Conservation (phyloP, 2,329 filamentous ascomycete genomes). For the Delphinella strobiligena region DNA sequence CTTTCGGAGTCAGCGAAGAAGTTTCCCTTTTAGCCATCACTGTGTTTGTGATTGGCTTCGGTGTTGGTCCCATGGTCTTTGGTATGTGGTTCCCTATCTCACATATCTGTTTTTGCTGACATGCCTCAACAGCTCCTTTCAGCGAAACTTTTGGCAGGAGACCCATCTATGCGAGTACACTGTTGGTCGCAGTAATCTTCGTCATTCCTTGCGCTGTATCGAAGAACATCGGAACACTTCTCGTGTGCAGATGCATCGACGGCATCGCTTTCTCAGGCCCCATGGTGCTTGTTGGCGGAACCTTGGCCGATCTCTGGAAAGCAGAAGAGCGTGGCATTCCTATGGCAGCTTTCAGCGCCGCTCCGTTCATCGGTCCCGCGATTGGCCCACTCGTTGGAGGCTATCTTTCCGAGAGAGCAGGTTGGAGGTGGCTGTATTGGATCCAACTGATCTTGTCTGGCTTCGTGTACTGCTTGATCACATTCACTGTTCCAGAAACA, state of each 20-base stretch:
- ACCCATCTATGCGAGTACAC: slow-evolving; percentile 57
- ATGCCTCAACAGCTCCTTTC: slow-evolving; percentile 44
- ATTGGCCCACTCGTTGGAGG: slow-evolving; percentile 54
- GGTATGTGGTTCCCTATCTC: slow-evolving; percentile 15
- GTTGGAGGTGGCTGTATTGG: slow-evolving; percentile 82
- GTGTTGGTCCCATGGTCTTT: slow-evolving; percentile 41
- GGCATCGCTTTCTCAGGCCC: slow-evolving; percentile 77
- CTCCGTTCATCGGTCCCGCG: slow-evolving; percentile 71
- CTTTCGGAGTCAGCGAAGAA: slow-evolving; percentile 59
- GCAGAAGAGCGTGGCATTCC: slow-evolving; percentile 75
- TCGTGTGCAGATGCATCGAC: slow-evolving; percentile 66
- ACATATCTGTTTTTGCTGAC: neutral
- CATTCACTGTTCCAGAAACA: slow-evolving; percentile 82
- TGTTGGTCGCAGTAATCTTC: slow-evolving; percentile 62
- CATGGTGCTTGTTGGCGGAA: slow-evolving; percentile 77
- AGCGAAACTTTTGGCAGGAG: slow-evolving; percentile 64
- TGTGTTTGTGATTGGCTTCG: slow-evolving; percentile 72
- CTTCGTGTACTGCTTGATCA: slow-evolving; percentile 61
- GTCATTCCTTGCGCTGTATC: slow-evolving; percentile 69
- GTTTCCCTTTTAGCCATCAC: slow-evolving; percentile 61
- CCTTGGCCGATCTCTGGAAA: slow-evolving; percentile 70
- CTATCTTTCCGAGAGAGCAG: slow-evolving; percentile 55
- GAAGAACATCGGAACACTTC: slow-evolving; percentile 61
- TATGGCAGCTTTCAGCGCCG: slow-evolving; percentile 76
- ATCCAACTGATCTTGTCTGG: slow-evolving; percentile 67